Evolutionary conservation across 106 monocot species (phyloP), one percentile per base, ranked within the genome.

Genomic region (Cymbidium sinense): DNA sequence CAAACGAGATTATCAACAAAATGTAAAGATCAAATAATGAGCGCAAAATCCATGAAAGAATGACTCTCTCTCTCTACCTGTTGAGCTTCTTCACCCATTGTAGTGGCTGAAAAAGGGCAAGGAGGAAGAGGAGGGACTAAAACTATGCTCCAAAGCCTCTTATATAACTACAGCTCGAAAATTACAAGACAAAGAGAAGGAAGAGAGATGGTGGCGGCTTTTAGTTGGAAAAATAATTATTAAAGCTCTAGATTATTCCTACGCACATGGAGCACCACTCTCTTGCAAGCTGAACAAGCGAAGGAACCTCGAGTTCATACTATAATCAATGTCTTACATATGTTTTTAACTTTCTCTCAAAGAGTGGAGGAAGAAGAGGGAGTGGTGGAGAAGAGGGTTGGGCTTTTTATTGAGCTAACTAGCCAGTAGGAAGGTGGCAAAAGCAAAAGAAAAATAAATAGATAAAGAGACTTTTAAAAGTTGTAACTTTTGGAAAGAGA

Each of bases 61-160:
- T 67, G 27, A n/a, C 30, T 12, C 2, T 65, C 27, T 13, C 43
- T 65, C 27, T 13, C 43, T 74, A 74, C 74, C 74, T 74, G 25
- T 28, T 74, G 25, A 15, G 43, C 28, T 74, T 44, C 74, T 74
- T 74, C 74, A 74, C 74, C 74, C 74, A 74, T 74, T 17, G 33
- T 13, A 71, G 19, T 74, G 21, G 39, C 13, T 2, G 43, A 74
- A 15, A 74, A 21, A 74, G 12, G 17, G 36, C 10, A 43, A 43
- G 9, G 12, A 18, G 6, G 33, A 30, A 10, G 21, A 37, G 21
- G 12, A 37, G 71, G 71, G 67, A 67, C 67, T 31, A 67, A 67
- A 67, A 67, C 67, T 33, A n/a, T 67, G 0, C 67, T 35, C 20
- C 71, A 37, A 37, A 71, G 71, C 71, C 19, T 35, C 71, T 35